These are phyloP conservation scores for Solanum ossicruentum DNA, from an alignment of 257 asterid species.

Conservation along the genomic window DNA sequence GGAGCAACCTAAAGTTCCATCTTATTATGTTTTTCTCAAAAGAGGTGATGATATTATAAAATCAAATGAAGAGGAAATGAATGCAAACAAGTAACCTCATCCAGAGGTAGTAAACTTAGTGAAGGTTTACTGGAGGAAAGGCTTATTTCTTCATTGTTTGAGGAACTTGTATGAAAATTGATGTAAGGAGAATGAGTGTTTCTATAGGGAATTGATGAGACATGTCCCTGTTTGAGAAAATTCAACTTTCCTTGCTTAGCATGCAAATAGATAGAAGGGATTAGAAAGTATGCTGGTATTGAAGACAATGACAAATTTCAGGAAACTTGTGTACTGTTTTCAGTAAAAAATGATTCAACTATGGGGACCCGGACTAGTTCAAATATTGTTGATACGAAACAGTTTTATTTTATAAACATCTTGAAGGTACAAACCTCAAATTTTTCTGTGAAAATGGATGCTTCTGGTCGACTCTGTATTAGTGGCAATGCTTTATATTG, in stretches of 20 bases:
- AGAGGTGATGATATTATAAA: background rate
- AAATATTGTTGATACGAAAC: background rate
- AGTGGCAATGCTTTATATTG: background rate
- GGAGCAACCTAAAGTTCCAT: background rate
- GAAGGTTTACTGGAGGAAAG: background rate
- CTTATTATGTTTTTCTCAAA: background rate
- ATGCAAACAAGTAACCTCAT: background rate
- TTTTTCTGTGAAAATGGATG: background rate
- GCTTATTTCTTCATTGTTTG: background rate
- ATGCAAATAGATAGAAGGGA: background rate
- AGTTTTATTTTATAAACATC: background rate
- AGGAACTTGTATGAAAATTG: background rate
- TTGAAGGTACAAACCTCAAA: background rate
- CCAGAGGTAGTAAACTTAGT: background rate
- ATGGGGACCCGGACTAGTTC: background rate
- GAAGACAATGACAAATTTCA: background rate
- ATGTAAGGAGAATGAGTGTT: background rate
- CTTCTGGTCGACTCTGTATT: background rate
- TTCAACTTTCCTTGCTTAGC: background rate
- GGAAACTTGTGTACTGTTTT: background rate
- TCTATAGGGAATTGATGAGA: background rate
- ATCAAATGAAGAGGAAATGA: background rate
- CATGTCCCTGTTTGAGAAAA: background rate
- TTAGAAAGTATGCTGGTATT: background rate
- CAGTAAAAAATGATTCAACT: background rate